Percentiles rank a stretch among this genome's conserved stretches.
Evolutionary conservation across 108 stramenopile species (phyloP).

Genomic region (Nitzschia sp.): DNA sequence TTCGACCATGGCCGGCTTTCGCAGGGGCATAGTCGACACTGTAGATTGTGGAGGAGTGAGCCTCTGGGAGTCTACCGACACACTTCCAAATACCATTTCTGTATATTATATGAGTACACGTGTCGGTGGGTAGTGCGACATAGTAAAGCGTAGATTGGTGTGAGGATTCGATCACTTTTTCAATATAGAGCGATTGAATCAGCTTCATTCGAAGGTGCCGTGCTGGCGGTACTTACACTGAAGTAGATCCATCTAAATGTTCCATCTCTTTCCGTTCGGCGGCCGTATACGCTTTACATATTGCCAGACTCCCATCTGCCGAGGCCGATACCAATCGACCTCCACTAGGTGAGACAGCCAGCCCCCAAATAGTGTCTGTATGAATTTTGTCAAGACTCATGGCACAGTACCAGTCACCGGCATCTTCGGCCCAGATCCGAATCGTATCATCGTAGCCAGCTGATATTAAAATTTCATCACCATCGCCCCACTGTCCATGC

Average conservation of each 20-base stretch:
- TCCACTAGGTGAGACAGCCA: slow-evolving; percentile 80
- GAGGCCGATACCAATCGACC: slow-evolving; percentile 77
- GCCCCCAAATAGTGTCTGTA: slow-evolving; percentile 86
- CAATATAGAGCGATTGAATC: neutral
- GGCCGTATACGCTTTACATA: slow-evolving; percentile 71
- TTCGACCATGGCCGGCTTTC: slow-evolving; percentile 69
- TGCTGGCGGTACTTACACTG: neutral
- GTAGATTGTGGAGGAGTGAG: slow-evolving; percentile 71
- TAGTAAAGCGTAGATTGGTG: no score
- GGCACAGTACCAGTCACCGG: slow-evolving; percentile 95
- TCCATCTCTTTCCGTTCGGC: slow-evolving; percentile 38
- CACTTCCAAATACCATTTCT: slow-evolving; percentile 70
- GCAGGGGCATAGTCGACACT: slow-evolving; percentile 81
- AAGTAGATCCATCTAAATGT: slow-evolving; percentile 9
- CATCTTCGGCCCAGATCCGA: slow-evolving; percentile 93
- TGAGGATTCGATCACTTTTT: no score
- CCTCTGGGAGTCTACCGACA: slow-evolving; percentile 65
- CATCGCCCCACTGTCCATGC: slow-evolving; percentile 78
- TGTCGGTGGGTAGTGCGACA: no score
- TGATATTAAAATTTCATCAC: slow-evolving; percentile 82
- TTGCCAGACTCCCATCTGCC: slow-evolving; percentile 70
- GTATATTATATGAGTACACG: no score
- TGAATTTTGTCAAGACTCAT: slow-evolving; percentile 68
- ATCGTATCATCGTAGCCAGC: slow-evolving; percentile 93
- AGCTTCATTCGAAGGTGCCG: no score